Conservation (phyloP, 345 rosid species). For the Eucalyptus cloeziana region DNA sequence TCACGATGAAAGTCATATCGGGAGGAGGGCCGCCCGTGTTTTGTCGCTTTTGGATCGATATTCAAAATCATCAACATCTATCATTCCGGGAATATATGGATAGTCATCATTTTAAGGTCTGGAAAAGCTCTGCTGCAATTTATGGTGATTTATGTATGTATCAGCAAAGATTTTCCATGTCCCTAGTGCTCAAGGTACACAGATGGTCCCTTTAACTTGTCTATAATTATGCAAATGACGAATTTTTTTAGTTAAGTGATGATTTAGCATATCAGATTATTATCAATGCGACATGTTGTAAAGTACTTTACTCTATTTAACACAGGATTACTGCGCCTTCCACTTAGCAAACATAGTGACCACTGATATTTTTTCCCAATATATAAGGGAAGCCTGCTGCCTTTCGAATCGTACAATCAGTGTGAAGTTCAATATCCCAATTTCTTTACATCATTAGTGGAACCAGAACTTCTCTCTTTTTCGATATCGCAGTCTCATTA, state of each 20-base stretch:
- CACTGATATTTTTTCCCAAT: not conserved
- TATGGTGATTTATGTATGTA: not conserved
- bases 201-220: not conserved
- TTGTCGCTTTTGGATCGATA: conserved; percentile 34
- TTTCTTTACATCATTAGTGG: not conserved
- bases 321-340: not conserved
- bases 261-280: not conserved
- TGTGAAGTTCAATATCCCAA: not conserved
- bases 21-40: conserved; percentile 30
- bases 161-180: not conserved
- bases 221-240: not conserved
- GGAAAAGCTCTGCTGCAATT: not conserved
- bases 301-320: not conserved
- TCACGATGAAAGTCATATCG: conserved; percentile 12
- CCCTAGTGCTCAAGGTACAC: not conserved
- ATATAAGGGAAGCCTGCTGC: not conserved
- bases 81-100: conserved; percentile 31
- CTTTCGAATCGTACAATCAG: not conserved
- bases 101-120: not conserved
- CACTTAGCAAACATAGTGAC: not conserved
- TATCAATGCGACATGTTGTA: not conserved
- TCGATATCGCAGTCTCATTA: not conserved
- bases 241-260: not conserved
- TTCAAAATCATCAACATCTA: conserved; percentile 43
- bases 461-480: not conserved